Percentiles rank a stretch among this genome's conserved stretches.
phyloP scores from a whole-genome alignment of 441 rosid genomes.

The Pelargonium cotyledonis region DNA sequence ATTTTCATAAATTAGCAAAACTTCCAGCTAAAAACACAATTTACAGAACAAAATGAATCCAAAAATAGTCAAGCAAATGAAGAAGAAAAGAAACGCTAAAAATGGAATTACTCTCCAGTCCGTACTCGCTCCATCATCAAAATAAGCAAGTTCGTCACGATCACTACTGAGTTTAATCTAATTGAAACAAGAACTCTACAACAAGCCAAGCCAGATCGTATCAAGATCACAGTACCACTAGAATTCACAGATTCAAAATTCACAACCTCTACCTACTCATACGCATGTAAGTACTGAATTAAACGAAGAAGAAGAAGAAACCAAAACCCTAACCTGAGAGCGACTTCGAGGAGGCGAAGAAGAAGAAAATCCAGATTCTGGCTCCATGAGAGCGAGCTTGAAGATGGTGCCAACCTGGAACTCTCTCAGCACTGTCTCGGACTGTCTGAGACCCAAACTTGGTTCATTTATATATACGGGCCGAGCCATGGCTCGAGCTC shows the following conservation, averaged over 20 bases:
- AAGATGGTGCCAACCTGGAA: slow-evolving; percentile 4
- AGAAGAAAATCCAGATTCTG: neutral
- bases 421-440: neutral
- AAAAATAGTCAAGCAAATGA: too few species aligned
- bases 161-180: neutral
- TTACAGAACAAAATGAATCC: too few species aligned
- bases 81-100: too few species aligned
- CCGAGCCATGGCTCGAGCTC: too few species aligned
- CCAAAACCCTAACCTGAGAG: neutral
- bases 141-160: neutral
- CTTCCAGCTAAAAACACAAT: too few species aligned
- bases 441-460: neutral
- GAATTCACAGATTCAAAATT: neutral
- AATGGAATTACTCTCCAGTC: neutral
- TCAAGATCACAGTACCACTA: neutral
- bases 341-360: neutral
- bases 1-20: too few species aligned
- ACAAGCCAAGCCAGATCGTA: slow-evolving; percentile 1
- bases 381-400: slow-evolving; percentile 3
- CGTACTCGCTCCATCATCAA: too few species aligned
- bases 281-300: neutral
- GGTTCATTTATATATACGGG: too few species aligned
- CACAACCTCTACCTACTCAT: neutral
- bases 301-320: neutral
- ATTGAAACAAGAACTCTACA: neutral